Evolutionary conservation across 192 early-diverging fungal genomes (phyloP), one percentile per base, ranked within the genome.

Genomic region (Phlyctochytrium planicorne): DNA sequence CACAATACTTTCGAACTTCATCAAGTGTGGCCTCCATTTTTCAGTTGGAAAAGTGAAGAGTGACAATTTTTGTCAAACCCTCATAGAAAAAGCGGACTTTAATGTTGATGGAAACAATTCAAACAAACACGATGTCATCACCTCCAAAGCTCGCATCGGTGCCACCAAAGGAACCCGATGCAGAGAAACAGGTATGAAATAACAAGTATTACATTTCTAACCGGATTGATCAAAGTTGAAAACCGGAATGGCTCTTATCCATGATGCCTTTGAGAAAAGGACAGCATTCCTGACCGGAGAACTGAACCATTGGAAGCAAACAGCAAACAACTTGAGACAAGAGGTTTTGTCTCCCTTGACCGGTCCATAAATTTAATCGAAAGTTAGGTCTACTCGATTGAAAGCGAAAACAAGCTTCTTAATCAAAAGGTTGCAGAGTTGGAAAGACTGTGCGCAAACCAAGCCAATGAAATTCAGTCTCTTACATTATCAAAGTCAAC

Each of bases 181-280:
- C n/a, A n/a, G n/a, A n/a, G n/a, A n/a, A n/a, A n/a, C n/a, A n/a
- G n/a, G n/a, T n/a, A n/a, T n/a, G n/a, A n/a, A n/a, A n/a, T n/a
- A n/a, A n/a, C 25, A 25, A 30, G 25, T 60, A 23, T 25, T 25
- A 23, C 20, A 52, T 63, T 29, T 20, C 23, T 35, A 52, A 63
- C 24, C 62, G 17, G 25, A 63, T 20, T 52, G 36, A 37, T 53
- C n/a, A 52, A 27, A 76, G 75, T 50, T 76, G 31, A 47, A 52
- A 67, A 60, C 71, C 16, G 75, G 69, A 40, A 34, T 76, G 3
- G 62, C 65, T 6, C 53, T 69, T 24, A 50, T 76, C 10, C 69
- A 72, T n/a, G 75, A 76, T n/a, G 75, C 75, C 4, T 76, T 67
- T 53, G 66, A 72, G 27, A 36, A 68, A 2, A 16, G 62, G 30